Base-by-base conservation (phyloP, 202 grass and related monocot genomes). In the Alloteropsis angusta region DNA sequence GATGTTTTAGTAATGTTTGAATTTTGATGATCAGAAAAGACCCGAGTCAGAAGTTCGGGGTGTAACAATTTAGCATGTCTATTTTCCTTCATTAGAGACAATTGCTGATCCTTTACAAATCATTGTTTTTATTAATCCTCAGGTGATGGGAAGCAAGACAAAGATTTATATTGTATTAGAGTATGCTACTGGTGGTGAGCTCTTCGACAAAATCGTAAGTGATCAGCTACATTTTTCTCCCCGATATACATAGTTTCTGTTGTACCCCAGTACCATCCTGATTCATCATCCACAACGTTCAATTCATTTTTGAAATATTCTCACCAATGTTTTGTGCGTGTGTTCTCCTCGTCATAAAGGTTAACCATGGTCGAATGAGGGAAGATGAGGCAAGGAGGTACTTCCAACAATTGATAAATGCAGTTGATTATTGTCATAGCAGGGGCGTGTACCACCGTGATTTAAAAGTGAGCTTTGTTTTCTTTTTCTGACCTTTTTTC, bases 111-210 rank as follows among this genome's bases (percentile, higher is more conserved):
- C 64, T 58, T 43, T 34, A 53, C 9, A 42, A 75, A 75, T 56
- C 4, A 26, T 59, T 59, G 34, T 18, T 77, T 50, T 75, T 34
- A 18, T 55, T 59, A 15, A 60, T 76, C 19, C 86, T 38, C 55
- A 94, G 92, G 92, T 94, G 63, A 94, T 94, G 92, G 88, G 86
- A 84, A 94, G 92, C 78, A 94, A 91, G 76, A 91, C 88, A 32
- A 94, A 89, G 12, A 85, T 94, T 63, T 94, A 88, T 83, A 88
- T 94, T 73, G 72, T 94, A 47, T 83, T 94, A 61, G 92, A 94
- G 84, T 91, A 86, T 64, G 81, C 78, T 62, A 91, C 86, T 0
- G 91, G 88, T 1, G 92, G 88, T 5, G 92, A 94, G 80, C 88
- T 94, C 62, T 91, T 94, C 59, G 92, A 94, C 59, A 84, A 60